These are phyloP conservation scores for Phaeosphaeriaceae sp. DNA, from an alignment of 2,329 filamentous ascomycete genomes.

Conservation along the genomic window DNA sequence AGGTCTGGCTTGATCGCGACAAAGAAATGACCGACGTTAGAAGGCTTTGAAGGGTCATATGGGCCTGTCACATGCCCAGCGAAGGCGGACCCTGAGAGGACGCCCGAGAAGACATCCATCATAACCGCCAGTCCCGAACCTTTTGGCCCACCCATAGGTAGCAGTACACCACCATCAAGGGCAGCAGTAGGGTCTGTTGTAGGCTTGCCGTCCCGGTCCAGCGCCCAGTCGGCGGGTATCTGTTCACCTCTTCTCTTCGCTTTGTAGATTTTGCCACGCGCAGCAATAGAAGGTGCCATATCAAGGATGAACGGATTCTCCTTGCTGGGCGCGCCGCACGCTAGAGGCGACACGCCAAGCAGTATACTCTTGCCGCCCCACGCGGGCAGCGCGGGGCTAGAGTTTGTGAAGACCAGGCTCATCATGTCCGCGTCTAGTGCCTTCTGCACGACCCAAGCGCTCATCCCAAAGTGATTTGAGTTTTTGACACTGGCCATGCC, in stretches of 20 bases:
- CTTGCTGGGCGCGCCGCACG: conserved; percentile 73
- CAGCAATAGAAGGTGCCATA: conserved; percentile 74
- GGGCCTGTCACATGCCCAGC: conserved; percentile 78
- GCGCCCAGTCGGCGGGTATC: conserved; percentile 75
- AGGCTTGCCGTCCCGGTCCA: conserved; percentile 71
- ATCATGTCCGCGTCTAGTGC: too few species aligned
- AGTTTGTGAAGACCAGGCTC: too few species aligned
- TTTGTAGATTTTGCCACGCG: conserved; percentile 75
- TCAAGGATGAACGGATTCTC: conserved; percentile 72
- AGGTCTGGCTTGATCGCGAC: conserved; percentile 71
- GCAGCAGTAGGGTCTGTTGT: conserved; percentile 76
- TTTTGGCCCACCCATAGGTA: conserved; percentile 86
- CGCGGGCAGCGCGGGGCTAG: too few species aligned
- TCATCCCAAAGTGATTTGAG: too few species aligned
- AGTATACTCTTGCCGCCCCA: too few species aligned
- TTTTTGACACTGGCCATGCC: too few species aligned
- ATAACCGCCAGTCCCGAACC: conserved; percentile 78
- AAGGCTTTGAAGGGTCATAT: conserved; percentile 72
- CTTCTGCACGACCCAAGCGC: too few species aligned
- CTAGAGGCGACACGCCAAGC: conserved; percentile 77
- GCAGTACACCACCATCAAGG: conserved; percentile 70
- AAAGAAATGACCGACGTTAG: conserved; percentile 77
- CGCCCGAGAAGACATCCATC: conserved; percentile 90
- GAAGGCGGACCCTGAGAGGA: conserved; percentile 78
- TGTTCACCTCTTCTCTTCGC: conserved; percentile 70